A percentile compares a stretch with the other conserved stretches of the same genome.
phyloP scores from a whole-genome alignment of 1,284 basidiomycete genomes.

The Irpex sp. region DNA sequence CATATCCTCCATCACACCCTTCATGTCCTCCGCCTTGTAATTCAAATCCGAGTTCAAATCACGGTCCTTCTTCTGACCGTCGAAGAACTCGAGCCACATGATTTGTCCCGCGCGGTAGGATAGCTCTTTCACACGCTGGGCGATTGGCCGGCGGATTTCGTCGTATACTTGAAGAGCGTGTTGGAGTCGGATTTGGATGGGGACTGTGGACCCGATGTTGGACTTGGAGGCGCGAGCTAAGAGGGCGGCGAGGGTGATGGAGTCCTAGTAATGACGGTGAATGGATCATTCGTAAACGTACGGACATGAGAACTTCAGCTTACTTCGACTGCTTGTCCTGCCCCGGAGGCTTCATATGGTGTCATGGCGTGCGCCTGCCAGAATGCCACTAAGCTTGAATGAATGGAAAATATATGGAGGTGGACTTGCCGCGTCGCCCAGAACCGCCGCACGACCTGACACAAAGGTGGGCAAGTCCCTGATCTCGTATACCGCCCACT shows the following conservation, averaged over 20 bases:
- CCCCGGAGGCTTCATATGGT: background rate
- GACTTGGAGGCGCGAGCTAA: background rate
- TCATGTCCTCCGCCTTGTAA: background rate
- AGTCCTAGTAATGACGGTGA: background rate
- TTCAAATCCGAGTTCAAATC: background rate
- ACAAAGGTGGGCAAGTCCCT: slow-evolving; percentile 36
- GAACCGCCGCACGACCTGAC: slow-evolving; percentile 37
- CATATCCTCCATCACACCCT: background rate
- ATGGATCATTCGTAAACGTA: background rate
- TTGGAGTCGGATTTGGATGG: background rate
- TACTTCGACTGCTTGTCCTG: background rate
- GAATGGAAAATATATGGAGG: too few species aligned
- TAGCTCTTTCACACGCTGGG: background rate
- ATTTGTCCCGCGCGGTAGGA: background rate
- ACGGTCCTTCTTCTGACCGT: background rate
- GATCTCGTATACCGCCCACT: slow-evolving; percentile 49
- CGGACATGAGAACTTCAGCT: background rate
- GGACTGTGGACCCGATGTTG: too few species aligned
- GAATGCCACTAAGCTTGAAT: too few species aligned
- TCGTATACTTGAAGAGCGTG: slow-evolving; percentile 7
- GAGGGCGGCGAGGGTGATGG: background rate
- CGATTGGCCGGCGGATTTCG: slow-evolving; percentile 8
- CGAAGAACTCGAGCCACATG: background rate
- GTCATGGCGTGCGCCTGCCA: too few species aligned
- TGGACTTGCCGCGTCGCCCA: slow-evolving; percentile 45